Conservation (phyloP, 495 filamentous ascomycete species). For the Durotheca rogersii region DNA sequence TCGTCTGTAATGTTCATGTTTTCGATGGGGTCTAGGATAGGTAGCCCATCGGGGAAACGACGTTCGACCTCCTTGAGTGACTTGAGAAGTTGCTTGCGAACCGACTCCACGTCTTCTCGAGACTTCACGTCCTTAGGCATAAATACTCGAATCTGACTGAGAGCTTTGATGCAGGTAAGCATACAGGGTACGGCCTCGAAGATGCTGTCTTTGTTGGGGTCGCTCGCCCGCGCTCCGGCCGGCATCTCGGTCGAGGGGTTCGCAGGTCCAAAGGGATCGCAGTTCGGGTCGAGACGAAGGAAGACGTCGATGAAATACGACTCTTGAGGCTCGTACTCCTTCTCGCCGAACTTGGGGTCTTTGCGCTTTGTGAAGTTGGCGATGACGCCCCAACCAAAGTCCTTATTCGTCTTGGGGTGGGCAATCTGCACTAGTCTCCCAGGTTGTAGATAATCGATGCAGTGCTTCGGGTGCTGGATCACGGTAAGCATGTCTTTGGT, state of each 20-base stretch:
- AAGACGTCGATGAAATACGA: slow-evolving; percentile 79
- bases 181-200: slow-evolving; percentile 86
- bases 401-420: slow-evolving; percentile 61
- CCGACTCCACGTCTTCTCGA: slow-evolving; percentile 59
- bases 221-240: slow-evolving; percentile 48
- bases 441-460: slow-evolving; percentile 72
- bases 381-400: slow-evolving; percentile 93
- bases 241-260: slow-evolving; percentile 40
- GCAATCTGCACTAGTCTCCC: slow-evolving; percentile 85
- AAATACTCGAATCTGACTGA: slow-evolving; percentile 76
- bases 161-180: slow-evolving; percentile 75
- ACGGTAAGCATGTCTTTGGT: slow-evolving; percentile 83
- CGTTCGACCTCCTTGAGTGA: slow-evolving; percentile 70
- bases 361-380: slow-evolving; percentile 67
- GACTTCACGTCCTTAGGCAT: slow-evolving; percentile 71
- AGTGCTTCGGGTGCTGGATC: slow-evolving; percentile 85
- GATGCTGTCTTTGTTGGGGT: slow-evolving; percentile 30
- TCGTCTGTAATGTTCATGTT: slow-evolving; percentile 93
- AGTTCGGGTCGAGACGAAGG: slow-evolving; percentile 56
- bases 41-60: slow-evolving; percentile 90
- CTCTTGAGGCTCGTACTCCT: slow-evolving; percentile 69
- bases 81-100: slow-evolving; percentile 56
- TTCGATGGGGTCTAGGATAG: slow-evolving; percentile 86
- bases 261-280: slow-evolving; percentile 32
- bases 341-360: slow-evolving; percentile 56